Evolutionary conservation across 495 filamentous ascomycete genomes (phyloP), one percentile per base, ranked within the genome.

Genomic region (Talaromyces borbonicus): DNA sequence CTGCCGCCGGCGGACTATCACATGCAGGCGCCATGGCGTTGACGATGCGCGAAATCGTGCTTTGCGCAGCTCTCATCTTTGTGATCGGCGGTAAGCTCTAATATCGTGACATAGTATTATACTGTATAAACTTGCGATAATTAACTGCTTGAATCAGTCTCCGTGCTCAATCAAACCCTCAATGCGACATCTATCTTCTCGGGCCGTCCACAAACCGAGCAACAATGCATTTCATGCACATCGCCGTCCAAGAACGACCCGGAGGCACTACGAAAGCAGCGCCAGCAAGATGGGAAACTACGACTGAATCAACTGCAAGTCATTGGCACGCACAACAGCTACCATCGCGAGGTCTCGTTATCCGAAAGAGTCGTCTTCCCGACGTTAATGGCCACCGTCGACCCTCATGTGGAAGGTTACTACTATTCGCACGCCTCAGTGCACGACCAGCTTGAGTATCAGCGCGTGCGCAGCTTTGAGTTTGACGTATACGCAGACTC

Each of bases 301-400:
- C 43, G 30, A 15, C 11, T 46, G 9, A 46, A 46, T 31, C 20
- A 46, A 12, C 30, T 46, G 12, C 43, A 46, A 26, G 30, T 46
- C 18, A 46, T 46, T 4, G 43, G 43, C 43, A 46, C 43, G 2
- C 43, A 46, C 30, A 46, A 46, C 43, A 46, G 43, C 18, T 46
- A 46, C 43, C 43, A 46, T 15, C 43, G 43, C 43, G 43, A 46
- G 25, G 43, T 46, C 20, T 46, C 43, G 9, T 31, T 46, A 8
- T 22, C 30, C 24, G 43, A 46, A 35, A 27, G 43, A 24, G 30
- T 16, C 27, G 19, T 31, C 24, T 46, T 46, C 43, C 43, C 43
- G 2, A 9, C 16, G 5, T 14, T 46, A 4, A 46, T 46, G 43
- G 43, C 43, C 9, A 23, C 23, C 30, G 43, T 46, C 30, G 43